Base-by-base conservation (phyloP, 2,329 filamentous ascomycete species). In the Clathrospora elynae region DNA sequence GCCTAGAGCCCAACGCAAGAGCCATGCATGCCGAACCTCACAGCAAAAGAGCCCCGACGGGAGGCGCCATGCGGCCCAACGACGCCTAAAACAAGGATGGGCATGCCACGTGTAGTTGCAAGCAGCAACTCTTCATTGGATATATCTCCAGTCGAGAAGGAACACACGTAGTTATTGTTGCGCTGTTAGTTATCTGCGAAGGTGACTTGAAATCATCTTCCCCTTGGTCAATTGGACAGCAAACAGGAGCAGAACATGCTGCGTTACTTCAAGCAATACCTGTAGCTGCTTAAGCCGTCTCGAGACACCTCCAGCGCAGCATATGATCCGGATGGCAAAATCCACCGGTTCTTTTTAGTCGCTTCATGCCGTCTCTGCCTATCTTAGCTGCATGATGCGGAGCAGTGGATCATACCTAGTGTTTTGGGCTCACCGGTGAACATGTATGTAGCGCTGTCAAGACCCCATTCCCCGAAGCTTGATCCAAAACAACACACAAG, bases 31-130 rank as follows among this genome's bases (percentile, higher is more conserved):
- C 41, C 42, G 12, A 44, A 39, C 30, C 33, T n/a, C 35, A 39
- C 37, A 19, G 29, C 24, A 43, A 14, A 16, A 48, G 53, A 51
- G 42, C 40, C 50, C 51, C 53, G 50, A 49, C 49, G 46, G 39
- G 42, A 45, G 35, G 40, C 46, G 41, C 35, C 36, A 42, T 53
- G 50, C 47, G 54, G 55, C 55, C 55, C 55, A 58, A 58, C 46
- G 39, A 39, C 11, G 34, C 48, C 41, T 29, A 13, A 35, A 33
- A 12, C 26, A 14, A 33, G 38, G 14, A 26, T 38, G n/a, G 18
- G 35, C 35, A 8, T 50, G 53, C 49, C 54, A 57, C 54, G 54
- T 57, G 52, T 57, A 45, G 42, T n/a, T 18, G 16, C 26, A 25
- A 23, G 8, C 18, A 28, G 39, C 31, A 11, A 25, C 18, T 37